Base-by-base conservation (phyloP, 805 yeast genomes). In the Wickerhamomyces xylosicus region DNA sequence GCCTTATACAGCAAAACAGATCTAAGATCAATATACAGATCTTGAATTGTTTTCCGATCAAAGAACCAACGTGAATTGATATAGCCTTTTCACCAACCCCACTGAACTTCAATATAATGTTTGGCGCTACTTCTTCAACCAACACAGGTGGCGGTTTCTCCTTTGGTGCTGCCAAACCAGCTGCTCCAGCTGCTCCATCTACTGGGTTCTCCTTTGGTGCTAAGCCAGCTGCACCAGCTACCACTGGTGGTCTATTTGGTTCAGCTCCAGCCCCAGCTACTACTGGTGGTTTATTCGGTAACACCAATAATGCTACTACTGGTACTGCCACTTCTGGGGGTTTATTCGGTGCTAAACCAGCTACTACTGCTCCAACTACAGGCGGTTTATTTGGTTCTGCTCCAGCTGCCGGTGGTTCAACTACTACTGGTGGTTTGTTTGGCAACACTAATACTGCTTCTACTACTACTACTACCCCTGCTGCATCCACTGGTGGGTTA, bases 171-270 rank as follows among this genome's bases (percentile, higher is more conserved):
- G 5, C 31, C 6, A 28, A n/a, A n/a, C n/a, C n/a, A n/a, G n/a
- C 16, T 28, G 13, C 31, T 28, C 7, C 15, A 8, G 31, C 16
- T 15, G 33, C 33, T 31, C 11, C 33, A 10, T 37, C 41, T 15
- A 18, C 45, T 25, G 50, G 53, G 21, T 52, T 50, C 11, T 39
- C 47, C n/a, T 56, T 56, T 40, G 59, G 62, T 11, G 46, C 47
- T 41, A 46, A 48, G 21, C 38, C 53, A 2, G 38, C 48, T 8
- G 32, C 41, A 19, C 33, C 38, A 8, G 33, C 47, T 14, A 37
- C 44, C 32, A 31, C 33, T 15, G 19, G 19, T 15, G 33, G 33
- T 31, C 15, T 31, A 15, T 31, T 31, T 19, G 44, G 40, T 17
- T 22, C 33, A 27, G 18, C 37, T 16, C 31, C 40, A 29, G 18